These are phyloP conservation scores for Breynia disticha DNA, from an alignment of 441 rosid species.

Conservation along the genomic window DNA sequence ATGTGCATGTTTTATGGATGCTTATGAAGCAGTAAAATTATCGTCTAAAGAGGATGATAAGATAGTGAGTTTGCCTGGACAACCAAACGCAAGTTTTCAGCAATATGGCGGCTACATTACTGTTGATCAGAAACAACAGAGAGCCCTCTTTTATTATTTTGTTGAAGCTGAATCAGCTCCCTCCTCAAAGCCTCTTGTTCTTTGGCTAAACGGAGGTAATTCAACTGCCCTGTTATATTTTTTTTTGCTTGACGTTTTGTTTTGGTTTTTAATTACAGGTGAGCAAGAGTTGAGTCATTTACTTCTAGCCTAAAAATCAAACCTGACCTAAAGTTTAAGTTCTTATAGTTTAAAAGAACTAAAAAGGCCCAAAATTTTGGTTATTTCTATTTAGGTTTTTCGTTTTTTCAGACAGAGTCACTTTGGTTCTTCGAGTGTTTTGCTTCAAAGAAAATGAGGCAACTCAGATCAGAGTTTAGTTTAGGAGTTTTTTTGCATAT, in stretches of 20 bases:
- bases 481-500: too few relatives aligned
- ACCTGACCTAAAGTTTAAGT: too few relatives aligned
- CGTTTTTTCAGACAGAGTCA: too few relatives aligned
- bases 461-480: too few relatives aligned
- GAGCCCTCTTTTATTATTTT: conserved; percentile 24
- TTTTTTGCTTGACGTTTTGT: background rate
- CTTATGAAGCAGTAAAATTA: background rate
- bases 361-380: too few relatives aligned
- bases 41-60: conserved; percentile 3
- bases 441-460: too few relatives aligned
- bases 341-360: too few relatives aligned
- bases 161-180: conserved; percentile 20
- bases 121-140: conserved; percentile 15
- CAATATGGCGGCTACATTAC: conserved; percentile 27
- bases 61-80: conserved; percentile 18
- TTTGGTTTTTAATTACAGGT: background rate
- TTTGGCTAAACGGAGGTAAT: conserved; percentile 29
- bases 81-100: conserved; percentile 17
- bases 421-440: too few relatives aligned
- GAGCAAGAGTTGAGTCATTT: too few relatives aligned
- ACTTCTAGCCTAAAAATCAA: too few relatives aligned
- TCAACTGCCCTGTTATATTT: too few relatives aligned
- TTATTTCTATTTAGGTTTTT: too few relatives aligned
- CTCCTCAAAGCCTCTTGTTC: conserved; percentile 22
- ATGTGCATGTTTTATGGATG: background rate